Percentiles rank a stretch among this genome's conserved stretches.
Evolutionary conservation across 108 stramenopile species (phyloP).

Genomic region (Fistulifera solaris): DNA sequence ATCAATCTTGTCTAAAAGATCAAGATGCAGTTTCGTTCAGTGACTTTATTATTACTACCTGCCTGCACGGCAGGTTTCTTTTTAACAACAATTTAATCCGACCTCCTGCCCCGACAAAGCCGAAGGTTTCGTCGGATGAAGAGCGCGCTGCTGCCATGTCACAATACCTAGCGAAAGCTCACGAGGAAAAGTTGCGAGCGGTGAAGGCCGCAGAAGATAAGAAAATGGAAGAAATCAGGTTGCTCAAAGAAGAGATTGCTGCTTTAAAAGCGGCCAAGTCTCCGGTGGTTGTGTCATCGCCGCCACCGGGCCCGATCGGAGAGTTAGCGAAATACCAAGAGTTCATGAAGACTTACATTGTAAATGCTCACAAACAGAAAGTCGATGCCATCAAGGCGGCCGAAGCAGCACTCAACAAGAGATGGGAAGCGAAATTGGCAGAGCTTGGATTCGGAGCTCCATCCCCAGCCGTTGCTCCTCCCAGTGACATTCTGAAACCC

Average conservation of each 20-base stretch:
- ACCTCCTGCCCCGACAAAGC: too few species aligned
- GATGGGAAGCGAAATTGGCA: constrained; percentile 30
- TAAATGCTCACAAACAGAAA: constrained; percentile 63
- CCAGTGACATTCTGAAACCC: background rate
- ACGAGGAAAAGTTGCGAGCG: constrained; percentile 69
- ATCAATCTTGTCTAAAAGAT: too few species aligned
- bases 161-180: constrained; percentile 71
- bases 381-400: constrained; percentile 22
- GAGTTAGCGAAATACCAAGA: constrained; percentile 35
- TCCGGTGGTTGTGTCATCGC: constrained; percentile 18
- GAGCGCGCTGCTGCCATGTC: too few species aligned
- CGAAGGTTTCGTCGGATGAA: too few species aligned
- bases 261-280: constrained; percentile 20
- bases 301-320: too few species aligned
- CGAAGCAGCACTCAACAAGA: constrained; percentile 12
- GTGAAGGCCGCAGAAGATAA: constrained; percentile 47
- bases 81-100: too few species aligned
- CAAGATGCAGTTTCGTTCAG: too few species aligned
- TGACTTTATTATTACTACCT: too few species aligned
- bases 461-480: constrained; percentile 2
- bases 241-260: constrained; percentile 41
- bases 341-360: constrained; percentile 74
- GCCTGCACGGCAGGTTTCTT: too few species aligned
- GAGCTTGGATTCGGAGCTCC: background rate
- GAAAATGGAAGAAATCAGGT: constrained; percentile 68